Evolutionary conservation across 768 basidiomycete species (phyloP), one percentile per base, ranked within the genome.

Genomic region (Paxillus involutus): DNA sequence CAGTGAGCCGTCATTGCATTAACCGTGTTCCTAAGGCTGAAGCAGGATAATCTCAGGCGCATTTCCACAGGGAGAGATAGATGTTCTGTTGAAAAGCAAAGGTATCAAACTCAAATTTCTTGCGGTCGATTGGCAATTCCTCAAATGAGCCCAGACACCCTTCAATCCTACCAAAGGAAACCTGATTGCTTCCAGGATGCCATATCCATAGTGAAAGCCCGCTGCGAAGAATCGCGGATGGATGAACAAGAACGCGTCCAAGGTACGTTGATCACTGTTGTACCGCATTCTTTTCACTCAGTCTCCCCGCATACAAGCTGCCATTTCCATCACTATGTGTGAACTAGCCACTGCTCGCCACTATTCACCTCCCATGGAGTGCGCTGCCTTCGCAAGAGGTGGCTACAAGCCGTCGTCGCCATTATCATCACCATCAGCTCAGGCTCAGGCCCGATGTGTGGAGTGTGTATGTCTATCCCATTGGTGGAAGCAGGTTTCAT

Each of bases 291-390:
- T 17, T 30, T 26, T 19, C 13, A 19, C 56, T 50, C 53, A 21
- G 59, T 55, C 40, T 47, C 4, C 4, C 4, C 59, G 68, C 67
- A 68, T 61, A 72, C 40, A 69, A 90, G 89, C 82, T 61, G 86
- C 89, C 2, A 88, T 90, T 45, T 78, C 81, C 6, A 84, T 91
- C 83, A 91, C 89, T 2, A 73, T 91, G 39, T 91, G 89, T 66
- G 89, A 91, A 69, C 71, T 90, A n/a, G 80, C 83, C 17, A 91
- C 88, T 2, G 89, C 87, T 17, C 79, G 79, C 49, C 82, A 86
- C 59, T 78, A 86, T 66, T 77, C 85, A 1, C 69, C 81, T 16
- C 89, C 89, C 3, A 70, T 88, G 60, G 89, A 90, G 72, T 90
- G 89, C 41, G 58, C 62, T 35, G 49, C 58, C 30, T 66, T 58